Percentiles rank a stretch among this genome's conserved stretches.
phyloP scores from a whole-genome alignment of 2,329 filamentous ascomycete genomes.

The Hypoxylon sp. region DNA sequence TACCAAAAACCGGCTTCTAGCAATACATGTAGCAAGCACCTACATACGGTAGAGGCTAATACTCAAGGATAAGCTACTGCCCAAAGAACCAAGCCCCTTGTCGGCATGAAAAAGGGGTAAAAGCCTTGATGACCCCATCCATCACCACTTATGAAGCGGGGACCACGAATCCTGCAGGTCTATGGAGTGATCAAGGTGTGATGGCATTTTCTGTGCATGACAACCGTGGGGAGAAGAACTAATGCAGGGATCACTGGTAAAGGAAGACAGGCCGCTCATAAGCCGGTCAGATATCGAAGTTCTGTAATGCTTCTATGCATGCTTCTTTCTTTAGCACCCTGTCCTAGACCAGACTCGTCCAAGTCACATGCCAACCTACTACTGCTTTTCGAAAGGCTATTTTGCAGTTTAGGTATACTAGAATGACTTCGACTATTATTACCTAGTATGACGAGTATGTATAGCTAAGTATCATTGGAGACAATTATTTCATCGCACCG shows the following conservation, averaged over 20 bases:
- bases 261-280: slow-evolving; percentile 11
- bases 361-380: slow-evolving; percentile 28
- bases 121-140: slow-evolving; percentile 10
- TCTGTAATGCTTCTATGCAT: slow-evolving; percentile 47
- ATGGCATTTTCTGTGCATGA: slow-evolving; percentile 20
- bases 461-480: neutral
- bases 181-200: slow-evolving; percentile 24
- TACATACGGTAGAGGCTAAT: slow-evolving; percentile 11
- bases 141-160: slow-evolving; percentile 17
- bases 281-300: slow-evolving; percentile 21
- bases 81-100: slow-evolving; percentile 1
- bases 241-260: slow-evolving; percentile 22
- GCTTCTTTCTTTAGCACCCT: slow-evolving; percentile 28
- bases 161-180: slow-evolving; percentile 35
- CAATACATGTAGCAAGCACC: neutral
- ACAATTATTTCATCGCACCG: neutral
- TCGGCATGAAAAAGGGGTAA: slow-evolving; percentile 34
- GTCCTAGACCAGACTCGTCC: slow-evolving; percentile 14
- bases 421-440: neutral
- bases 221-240: slow-evolving; percentile 17
- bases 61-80: slow-evolving; percentile 6
- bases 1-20: neutral
- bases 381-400: slow-evolving; percentile 4
- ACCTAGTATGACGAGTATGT: neutral
- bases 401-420: neutral